Base-by-base conservation (phyloP, 2,329 filamentous ascomycete genomes). In the Xylariomycetidae sp. region DNA sequence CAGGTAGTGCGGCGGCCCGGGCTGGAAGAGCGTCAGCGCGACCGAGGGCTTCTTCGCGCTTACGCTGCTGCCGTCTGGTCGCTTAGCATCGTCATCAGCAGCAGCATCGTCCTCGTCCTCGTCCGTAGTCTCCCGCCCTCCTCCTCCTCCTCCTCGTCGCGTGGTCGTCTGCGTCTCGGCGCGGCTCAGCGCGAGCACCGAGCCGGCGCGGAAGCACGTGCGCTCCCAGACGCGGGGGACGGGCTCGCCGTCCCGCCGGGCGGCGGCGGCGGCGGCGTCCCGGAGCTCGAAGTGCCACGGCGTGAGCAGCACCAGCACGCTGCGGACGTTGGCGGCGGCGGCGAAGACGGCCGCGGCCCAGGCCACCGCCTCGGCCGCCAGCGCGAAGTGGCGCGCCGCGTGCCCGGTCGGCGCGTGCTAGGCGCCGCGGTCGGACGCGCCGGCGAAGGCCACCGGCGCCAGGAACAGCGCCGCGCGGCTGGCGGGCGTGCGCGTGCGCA, bases 251-350 rank as follows among this genome's bases (percentile, higher is more conserved):
- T n/a, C n/a, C n/a, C n/a, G n/a, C n/a, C n/a, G n/a, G n/a, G n/a
- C n/a, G 10, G 4, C 23, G 7, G 25, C 14, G 7, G 9, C 3
- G 6, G 43, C 41, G 2, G 12, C 19, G 3, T 13, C n/a, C 2
- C 12, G 9, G 22, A 42, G 14, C 2, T 43, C 37, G 19, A 40
- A 43, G 37, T 47, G 45, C 46, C 43, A 48, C 1, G 46, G 46
- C 3, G 38, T 44, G 5, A 48, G 34, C 9, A 47, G 40, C 12
- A 38, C 31, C 8, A 45, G 29, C 2, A 40, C 43, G 18, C 39
- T 19, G 6, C 8, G 22, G 5, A 18, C 13, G 9, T 10, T 12
- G 4, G 13, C 17, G 19, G 7, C 15, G 16, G 32, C 32, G 13
- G 23, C 18, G 25, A 42, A 40, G 16, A 39, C 31, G 2, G 17